Evolutionary conservation across 176 grass and related monocot genomes (phyloP).

Genomic region (Juncus effusus): DNA sequence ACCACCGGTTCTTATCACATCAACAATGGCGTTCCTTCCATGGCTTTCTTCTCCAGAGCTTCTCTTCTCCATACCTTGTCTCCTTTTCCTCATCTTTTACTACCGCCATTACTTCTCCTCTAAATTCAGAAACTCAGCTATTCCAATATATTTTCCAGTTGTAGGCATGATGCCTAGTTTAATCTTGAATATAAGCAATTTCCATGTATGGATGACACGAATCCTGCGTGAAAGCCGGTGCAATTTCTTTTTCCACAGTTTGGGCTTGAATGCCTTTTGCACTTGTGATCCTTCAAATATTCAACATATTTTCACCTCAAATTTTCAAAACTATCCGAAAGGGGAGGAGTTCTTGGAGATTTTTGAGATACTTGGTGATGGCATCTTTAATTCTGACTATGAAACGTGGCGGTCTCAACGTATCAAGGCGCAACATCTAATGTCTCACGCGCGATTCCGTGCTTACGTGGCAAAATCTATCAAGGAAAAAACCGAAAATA

Average conservation of each 20-base stretch:
- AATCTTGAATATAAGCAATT: slow-evolving; percentile 18
- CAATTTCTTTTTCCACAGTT: slow-evolving; percentile 33
- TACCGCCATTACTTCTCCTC: background rate
- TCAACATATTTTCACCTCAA: slow-evolving; percentile 18
- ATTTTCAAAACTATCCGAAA: slow-evolving; percentile 26
- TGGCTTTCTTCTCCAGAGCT: slow-evolving; percentile 17
- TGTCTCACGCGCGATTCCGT: slow-evolving; percentile 28
- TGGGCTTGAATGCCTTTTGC: background rate
- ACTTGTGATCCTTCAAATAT: slow-evolving; percentile 24
- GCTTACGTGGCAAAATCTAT: slow-evolving; percentile 21
- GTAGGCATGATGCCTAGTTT: slow-evolving; percentile 33
- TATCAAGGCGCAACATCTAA: slow-evolving; percentile 29
- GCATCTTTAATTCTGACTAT: slow-evolving; percentile 26
- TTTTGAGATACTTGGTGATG: slow-evolving; percentile 26
- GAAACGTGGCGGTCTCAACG: slow-evolving; percentile 8
- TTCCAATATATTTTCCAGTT: slow-evolving; percentile 31
- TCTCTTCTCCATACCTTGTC: background rate
- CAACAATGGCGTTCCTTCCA: background rate
- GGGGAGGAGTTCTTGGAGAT: slow-evolving; percentile 27
- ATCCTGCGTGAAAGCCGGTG: slow-evolving; percentile 16
- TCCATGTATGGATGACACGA: slow-evolving; percentile 23
- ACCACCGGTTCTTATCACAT: background rate
- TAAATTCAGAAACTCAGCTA: background rate
- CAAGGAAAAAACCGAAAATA: slow-evolving; percentile 33
- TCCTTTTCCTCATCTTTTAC: background rate